Evolutionary conservation across 768 basidiomycete genomes (phyloP), one percentile per base, ranked within the genome.

Genomic region (Trametes villosa): DNA sequence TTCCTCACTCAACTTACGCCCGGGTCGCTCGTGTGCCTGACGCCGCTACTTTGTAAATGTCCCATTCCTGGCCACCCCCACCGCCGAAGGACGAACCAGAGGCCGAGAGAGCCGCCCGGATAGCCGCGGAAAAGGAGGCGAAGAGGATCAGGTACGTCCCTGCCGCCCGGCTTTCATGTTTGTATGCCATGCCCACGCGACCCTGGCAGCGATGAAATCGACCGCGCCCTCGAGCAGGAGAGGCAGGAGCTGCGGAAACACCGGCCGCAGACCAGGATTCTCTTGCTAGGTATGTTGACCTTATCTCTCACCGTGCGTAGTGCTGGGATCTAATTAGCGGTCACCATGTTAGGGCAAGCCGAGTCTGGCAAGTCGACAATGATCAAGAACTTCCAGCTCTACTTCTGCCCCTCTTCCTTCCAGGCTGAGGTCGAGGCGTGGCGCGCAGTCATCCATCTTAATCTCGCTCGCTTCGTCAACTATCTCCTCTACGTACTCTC

Each of bases 321-420:
- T 38, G 20, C 49, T 27, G 18, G 13, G 4, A 27, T 13, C 46
- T 24, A 24, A 38, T 26, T 17, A 4, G 13, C 12, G 30, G 22
- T 9, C 22, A 31, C 33, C 15, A 15, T 18, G 20, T 15, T 29
- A 62, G 84, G 85, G 47, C 86, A 86, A 71, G 81, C 84, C 34
- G 85, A 87, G 72, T 83, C 83, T 6, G 86, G 86, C 27, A 86
- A 87, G 66, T 84, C 83, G 1, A 86, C 86, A 0, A 77, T 84
- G 27, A 71, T 87, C 46, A 86, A 86, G 73, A 85, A 85, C 66
- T 83, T 86, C 57, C 83, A 86, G 59, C 74, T 86, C 20, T 76
- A 81, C 53, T 84, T 83, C 61, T 79, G 83, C 15, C 85, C 86
- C 0, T 78, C 79, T 60, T 76, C 83, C 1, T 86, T 86, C 66